phyloP scores from a whole-genome alignment of 257 asterid genomes.

The Coffea canephora region DNA sequence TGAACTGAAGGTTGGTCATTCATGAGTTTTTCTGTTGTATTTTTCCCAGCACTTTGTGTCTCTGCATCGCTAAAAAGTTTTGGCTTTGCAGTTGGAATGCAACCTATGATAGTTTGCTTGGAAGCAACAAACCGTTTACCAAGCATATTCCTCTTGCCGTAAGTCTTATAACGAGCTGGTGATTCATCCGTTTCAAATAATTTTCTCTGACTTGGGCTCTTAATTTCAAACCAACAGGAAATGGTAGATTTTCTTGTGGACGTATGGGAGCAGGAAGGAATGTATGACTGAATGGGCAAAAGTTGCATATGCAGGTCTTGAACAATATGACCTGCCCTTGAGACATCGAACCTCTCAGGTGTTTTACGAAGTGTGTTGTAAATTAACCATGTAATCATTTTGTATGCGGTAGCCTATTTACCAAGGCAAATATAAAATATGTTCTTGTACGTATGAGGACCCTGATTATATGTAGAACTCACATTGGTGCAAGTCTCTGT shows the following conservation, averaged over 20 bases:
- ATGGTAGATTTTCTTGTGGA: slow-evolving; percentile 83
- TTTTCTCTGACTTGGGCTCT: slow-evolving; percentile 10
- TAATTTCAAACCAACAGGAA: slow-evolving; percentile 48
- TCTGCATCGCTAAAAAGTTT: slow-evolving; percentile 31
- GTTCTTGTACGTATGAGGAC: background rate
- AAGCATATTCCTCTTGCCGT: slow-evolving; percentile 78
- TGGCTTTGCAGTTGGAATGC: slow-evolving; percentile 81
- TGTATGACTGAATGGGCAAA: slow-evolving; percentile 50
- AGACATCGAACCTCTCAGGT: slow-evolving; percentile 6
- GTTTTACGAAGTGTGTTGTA: background rate
- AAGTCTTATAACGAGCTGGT: slow-evolving; percentile 26
- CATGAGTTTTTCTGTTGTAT: slow-evolving; percentile 12
- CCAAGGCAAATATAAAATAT: background rate
- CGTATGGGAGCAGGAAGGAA: slow-evolving; percentile 79
- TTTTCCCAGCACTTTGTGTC: slow-evolving; percentile 29
- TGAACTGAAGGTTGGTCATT: slow-evolving; percentile 5
- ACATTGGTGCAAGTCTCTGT: background rate
- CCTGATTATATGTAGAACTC: background rate
- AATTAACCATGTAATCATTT: background rate
- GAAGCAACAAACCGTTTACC: slow-evolving; percentile 71
- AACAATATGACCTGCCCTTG: background rate
- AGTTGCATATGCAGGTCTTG: background rate
- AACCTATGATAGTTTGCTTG: slow-evolving; percentile 76
- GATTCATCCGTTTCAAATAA: background rate
- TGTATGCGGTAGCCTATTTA: background rate